These are phyloP conservation scores for Kodamaea anthophila DNA, from an alignment of 1,139 yeast species.

Conservation along the genomic window DNA sequence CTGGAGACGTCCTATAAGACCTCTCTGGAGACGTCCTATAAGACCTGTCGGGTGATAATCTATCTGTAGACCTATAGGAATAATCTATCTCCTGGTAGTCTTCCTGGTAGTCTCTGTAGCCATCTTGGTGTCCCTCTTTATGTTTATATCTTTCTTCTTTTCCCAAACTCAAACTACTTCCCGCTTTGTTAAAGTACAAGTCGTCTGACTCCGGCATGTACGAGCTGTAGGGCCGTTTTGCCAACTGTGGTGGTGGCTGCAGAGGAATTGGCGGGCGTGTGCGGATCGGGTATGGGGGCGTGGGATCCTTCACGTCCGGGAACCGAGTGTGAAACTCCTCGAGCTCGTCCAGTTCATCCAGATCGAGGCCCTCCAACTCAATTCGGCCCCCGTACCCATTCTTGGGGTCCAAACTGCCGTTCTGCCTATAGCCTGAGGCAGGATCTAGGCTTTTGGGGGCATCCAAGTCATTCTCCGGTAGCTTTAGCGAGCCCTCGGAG, in stretches of 20 bases:
- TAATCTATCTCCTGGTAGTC: too few relatives aligned
- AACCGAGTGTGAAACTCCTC: constrained; percentile 2
- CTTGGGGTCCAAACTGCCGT: too few relatives aligned
- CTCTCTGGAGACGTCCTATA: too few relatives aligned
- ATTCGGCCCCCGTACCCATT: too few relatives aligned
- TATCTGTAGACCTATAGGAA: too few relatives aligned
- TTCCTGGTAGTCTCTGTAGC: too few relatives aligned
- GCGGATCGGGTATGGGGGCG: constrained; percentile 1
- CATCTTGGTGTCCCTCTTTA: background rate
- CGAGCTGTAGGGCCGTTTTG: constrained; percentile 2
- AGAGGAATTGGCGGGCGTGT: constrained; percentile 4
- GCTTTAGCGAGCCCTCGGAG: constrained; percentile 1
- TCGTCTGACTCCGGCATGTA: background rate
- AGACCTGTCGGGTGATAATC: too few relatives aligned
- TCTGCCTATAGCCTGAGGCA: too few relatives aligned
- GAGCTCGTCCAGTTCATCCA: constrained; percentile 1
- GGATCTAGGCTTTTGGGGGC: too few relatives aligned
- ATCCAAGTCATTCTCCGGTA: background rate
- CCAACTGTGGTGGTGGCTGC: constrained; percentile 4
- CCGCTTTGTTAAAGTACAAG: background rate
- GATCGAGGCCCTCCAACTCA: too few relatives aligned
- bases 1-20: too few relatives aligned
- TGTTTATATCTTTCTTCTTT: background rate
- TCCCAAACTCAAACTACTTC: constrained; percentile 1
- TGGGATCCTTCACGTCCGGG: background rate